Base-by-base conservation (phyloP, 805 yeast genomes). In the Starmerella ratchasimensis region DNA sequence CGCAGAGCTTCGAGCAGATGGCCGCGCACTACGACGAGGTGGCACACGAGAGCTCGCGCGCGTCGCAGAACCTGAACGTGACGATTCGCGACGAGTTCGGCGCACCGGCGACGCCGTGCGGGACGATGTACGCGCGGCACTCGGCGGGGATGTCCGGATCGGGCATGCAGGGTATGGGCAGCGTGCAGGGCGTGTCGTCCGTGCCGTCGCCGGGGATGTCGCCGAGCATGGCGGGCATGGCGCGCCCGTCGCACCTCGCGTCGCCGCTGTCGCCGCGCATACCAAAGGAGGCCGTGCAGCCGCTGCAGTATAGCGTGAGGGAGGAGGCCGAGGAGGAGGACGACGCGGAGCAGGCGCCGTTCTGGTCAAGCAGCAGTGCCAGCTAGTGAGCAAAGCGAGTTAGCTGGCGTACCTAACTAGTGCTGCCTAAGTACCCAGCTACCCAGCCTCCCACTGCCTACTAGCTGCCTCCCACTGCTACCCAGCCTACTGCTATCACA, bases 1-100 rank as follows among this genome's bases (percentile, higher is more conserved):
- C 43, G 9, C 13, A 27, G 24, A 25, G 40, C 16, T 31, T 36
- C 29, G 8, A 24, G 17, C 43, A 39, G 28, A 20, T 33, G n/a
- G 29, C 14, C 8, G 5, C 13, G n/a, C 16, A 21, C 33, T 39
- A 32, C 21, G 16, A 20, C 10, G 15, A 13, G 11, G 9, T 36
- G 2, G 25, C 34, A 5, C 8, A 6, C 14, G 34, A 24, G 11
- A n/a, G 27, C 25, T 5, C 7, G n/a, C 15, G 25, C 18, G 34
- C 34, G 16, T 7, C 25, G 9, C 15, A 18, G 6, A 20, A 20
- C 8, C 13, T 31, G 11, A n/a, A 13, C 5, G 14, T 15, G 8
- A 8, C 18, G 11, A 18, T 28, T 11, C 18, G 13, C 6, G 31
- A 16, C 20, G 20, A 28, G 19, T 28, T 28, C 13, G 10, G 24